Evolutionary conservation across 495 filamentous ascomycete genomes (phyloP), one percentile per base, ranked within the genome.

Genomic region (Physcia stellaris): DNA sequence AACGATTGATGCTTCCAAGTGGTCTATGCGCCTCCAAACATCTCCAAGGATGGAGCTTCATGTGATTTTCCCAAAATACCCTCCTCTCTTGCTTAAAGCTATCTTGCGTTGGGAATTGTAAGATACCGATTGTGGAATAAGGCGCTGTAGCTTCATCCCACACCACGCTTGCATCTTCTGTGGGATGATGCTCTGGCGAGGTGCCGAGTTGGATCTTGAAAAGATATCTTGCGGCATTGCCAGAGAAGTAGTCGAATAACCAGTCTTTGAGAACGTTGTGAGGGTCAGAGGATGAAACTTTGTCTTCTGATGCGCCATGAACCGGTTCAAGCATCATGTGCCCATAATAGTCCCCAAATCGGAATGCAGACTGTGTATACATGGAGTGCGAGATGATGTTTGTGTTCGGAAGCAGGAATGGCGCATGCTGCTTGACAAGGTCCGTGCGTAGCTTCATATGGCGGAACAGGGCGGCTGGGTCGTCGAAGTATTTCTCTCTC

Each of bases 11-110:
- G n/a, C n/a, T n/a, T n/a, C n/a, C n/a, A n/a, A n/a, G n/a, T n/a
- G n/a, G n/a, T n/a, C n/a, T n/a, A n/a, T n/a, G n/a, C n/a, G n/a
- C n/a, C n/a, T n/a, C n/a, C n/a, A n/a, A n/a, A n/a, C n/a, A n/a
- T n/a, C n/a, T n/a, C n/a, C n/a, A n/a, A n/a, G n/a, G n/a, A n/a
- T n/a, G n/a, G n/a, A n/a, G n/a, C n/a, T n/a, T n/a, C n/a, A n/a
- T n/a, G n/a, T n/a, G n/a, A n/a, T 49, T 44, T 32, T 49, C 47
- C 43, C 47, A 49, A 9, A 37, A 35, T 6, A 38, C 37, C n/a
- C 43, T 19, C 6, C 46, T 4, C 6, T 32, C 33, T 26, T 38
- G 36, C 2, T 9, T 4, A 9, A 47, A 37, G 0, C 11, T 24
- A 4, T 46, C 37, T 21, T 49, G 37, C 4, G 24, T 19, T 15